These are phyloP conservation scores for Colletotrichum ledebouriae DNA, from an alignment of 2,329 filamentous ascomycete genomes.

Conservation along the genomic window DNA sequence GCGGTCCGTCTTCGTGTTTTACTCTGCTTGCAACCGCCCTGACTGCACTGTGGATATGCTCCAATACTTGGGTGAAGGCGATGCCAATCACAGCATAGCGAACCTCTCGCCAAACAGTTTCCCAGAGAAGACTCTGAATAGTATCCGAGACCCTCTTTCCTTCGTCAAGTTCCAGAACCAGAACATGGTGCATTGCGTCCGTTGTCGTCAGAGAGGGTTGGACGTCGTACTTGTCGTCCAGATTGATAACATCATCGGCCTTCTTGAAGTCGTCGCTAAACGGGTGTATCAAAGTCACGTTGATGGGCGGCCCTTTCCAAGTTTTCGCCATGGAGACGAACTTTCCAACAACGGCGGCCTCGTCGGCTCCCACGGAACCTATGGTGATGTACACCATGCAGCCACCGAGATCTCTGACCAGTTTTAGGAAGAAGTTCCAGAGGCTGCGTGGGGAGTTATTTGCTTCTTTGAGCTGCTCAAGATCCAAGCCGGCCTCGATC, in stretches of 20 bases:
- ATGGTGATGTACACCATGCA: slow-evolving; percentile 47
- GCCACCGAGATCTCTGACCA: slow-evolving; percentile 44
- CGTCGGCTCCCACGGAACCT: slow-evolving; percentile 46
- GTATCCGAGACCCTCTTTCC: slow-evolving; percentile 44
- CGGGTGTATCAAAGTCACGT: slow-evolving; percentile 47
- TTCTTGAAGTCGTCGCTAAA: slow-evolving; percentile 45
- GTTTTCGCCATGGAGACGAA: slow-evolving; percentile 44
- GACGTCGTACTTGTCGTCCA: slow-evolving; percentile 49
- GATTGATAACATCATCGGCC: slow-evolving; percentile 44
- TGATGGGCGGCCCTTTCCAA: slow-evolving; percentile 47
- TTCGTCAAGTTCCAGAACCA: slow-evolving; percentile 45
- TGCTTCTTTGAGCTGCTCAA: slow-evolving; percentile 44
- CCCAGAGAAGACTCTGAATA: slow-evolving; percentile 47
- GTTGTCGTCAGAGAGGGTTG: slow-evolving; percentile 48
- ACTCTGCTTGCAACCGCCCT: neutral
- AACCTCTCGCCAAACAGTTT: slow-evolving; percentile 48
- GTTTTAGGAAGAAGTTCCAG: slow-evolving; percentile 45
- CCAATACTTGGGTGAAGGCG: slow-evolving; percentile 41
- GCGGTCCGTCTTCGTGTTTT: fast-evolving
- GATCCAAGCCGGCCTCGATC: slow-evolving; percentile 40
- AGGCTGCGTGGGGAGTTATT: slow-evolving; percentile 42
- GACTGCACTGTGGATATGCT: slow-evolving; percentile 39
- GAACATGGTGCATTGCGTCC: slow-evolving; percentile 48
- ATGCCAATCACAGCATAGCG: slow-evolving; percentile 48
- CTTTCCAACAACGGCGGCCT: slow-evolving; percentile 46